Percentiles rank a stretch among this genome's conserved stretches.
These are phyloP conservation scores for Papiliotrema terrestris DNA, from an alignment of 1,284 basidiomycete species.

Conservation along the genomic window DNA sequence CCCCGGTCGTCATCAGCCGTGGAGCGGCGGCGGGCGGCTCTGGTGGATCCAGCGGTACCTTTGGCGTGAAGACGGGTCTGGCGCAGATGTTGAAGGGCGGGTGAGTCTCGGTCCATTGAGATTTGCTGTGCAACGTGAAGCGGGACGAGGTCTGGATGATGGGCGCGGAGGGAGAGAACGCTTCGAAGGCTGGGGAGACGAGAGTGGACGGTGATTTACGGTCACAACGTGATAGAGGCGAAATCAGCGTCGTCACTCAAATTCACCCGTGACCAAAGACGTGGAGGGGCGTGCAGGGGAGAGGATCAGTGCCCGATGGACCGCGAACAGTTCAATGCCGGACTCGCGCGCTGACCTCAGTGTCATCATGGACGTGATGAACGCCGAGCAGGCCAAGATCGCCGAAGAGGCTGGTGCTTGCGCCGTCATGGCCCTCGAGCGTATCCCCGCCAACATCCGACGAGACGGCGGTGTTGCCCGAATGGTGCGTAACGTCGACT, in stretches of 20 bases:
- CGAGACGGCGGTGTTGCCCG: conserved; percentile 84
- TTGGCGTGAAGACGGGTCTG: conserved; percentile 87
- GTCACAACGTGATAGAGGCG: no score
- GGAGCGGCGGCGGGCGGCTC: conserved; percentile 11
- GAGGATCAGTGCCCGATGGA: no score
- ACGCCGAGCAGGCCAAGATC: conserved; percentile 69
- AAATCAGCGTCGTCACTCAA: no score
- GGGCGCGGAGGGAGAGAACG: neutral
- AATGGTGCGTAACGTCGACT: conserved; percentile 64
- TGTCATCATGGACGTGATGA: conserved; percentile 83
- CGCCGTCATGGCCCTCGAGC: conserved; percentile 95
- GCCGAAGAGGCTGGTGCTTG: conserved; percentile 97
- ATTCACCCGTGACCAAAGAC: no score
- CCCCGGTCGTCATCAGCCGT: conserved; percentile 23
- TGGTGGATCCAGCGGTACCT: conserved; percentile 64
- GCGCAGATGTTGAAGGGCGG: conserved; percentile 88
- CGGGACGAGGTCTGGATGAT: neutral
- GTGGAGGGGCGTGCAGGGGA: no score
- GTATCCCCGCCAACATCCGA: conserved; percentile 94
- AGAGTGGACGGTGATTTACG: neutral
- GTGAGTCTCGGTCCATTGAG: conserved; percentile 22
- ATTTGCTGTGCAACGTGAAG: neutral
- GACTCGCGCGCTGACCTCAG: conserved; percentile 60
- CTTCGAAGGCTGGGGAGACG: neutral
- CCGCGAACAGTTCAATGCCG: no score